Conservation (phyloP, 1,284 basidiomycete species). For the Cutaneotrichosporon mucoides region DNA sequence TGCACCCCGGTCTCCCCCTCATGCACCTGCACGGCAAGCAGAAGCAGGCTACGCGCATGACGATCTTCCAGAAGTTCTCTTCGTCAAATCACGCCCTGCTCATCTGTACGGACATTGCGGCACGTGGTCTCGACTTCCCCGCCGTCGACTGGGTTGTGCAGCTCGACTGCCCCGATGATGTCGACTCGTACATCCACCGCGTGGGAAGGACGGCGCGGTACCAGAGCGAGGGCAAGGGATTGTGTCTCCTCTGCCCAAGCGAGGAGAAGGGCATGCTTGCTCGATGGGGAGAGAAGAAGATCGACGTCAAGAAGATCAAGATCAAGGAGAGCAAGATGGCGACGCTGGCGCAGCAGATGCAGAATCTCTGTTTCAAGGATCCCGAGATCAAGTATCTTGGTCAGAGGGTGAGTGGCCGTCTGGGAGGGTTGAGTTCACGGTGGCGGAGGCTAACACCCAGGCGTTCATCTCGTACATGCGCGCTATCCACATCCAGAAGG, state of each 20-base stretch:
- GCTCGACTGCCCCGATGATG: constrained; percentile 95
- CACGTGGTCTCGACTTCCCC: constrained; percentile 94
- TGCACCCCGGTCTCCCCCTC: constrained; percentile 87
- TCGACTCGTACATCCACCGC: constrained; percentile 96
- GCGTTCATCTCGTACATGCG: constrained; percentile 96
- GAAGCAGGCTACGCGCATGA: constrained; percentile 83
- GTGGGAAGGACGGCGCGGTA: constrained; percentile 95
- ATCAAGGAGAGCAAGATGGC: constrained; percentile 81
- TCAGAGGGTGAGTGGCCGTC: constrained; percentile 64
- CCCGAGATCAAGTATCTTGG: constrained; percentile 97
- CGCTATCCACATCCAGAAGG: constrained; percentile 87
- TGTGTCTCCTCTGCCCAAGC: constrained; percentile 79
- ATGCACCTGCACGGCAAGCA: constrained; percentile 95
- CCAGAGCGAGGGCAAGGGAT: constrained; percentile 79
- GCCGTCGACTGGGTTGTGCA: constrained; percentile 97
- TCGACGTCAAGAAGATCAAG: constrained; percentile 80
- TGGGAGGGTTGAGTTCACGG: too few species aligned
- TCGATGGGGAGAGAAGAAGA: constrained; percentile 66
- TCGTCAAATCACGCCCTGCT: constrained; percentile 73
- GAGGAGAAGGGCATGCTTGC: constrained; percentile 86
- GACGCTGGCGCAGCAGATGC: constrained; percentile 80
- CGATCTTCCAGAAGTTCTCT: constrained; percentile 77
- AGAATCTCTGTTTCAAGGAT: constrained; percentile 90
- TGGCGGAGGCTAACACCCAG: constrained; percentile 56
- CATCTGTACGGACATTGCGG: constrained; percentile 96